These are phyloP conservation scores for Teratosphaeria nubilosa DNA, from an alignment of 2,329 filamentous ascomycete genomes.

Conservation along the genomic window DNA sequence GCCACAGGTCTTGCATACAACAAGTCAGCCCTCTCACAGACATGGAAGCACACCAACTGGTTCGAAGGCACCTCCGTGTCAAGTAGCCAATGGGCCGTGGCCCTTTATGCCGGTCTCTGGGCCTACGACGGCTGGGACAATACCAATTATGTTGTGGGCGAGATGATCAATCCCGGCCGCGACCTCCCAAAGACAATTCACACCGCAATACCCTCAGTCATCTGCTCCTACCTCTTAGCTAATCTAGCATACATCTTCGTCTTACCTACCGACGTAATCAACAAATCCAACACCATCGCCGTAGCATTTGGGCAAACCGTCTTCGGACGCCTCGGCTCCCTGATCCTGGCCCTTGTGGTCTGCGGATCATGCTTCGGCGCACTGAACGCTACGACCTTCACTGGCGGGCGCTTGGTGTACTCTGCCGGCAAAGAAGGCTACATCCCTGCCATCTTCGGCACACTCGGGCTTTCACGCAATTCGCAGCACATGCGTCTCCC, in stretches of 20 bases:
- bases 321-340: slow-evolving; percentile 71
- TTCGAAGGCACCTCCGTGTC: slow-evolving; percentile 76
- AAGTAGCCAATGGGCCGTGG: slow-evolving; percentile 81
- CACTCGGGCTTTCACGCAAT: slow-evolving; percentile 56
- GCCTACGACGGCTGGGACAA: slow-evolving; percentile 99
- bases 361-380: slow-evolving; percentile 88
- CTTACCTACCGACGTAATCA: slow-evolving; percentile 68
- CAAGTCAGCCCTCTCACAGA: slow-evolving; percentile 50
- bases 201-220: slow-evolving; percentile 90
- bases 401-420: slow-evolving; percentile 82
- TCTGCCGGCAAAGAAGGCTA: slow-evolving; percentile 93
- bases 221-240: slow-evolving; percentile 78
- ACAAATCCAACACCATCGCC: slow-evolving; percentile 86
- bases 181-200: slow-evolving; percentile 93
- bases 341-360: slow-evolving; percentile 81
- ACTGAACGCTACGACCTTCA: slow-evolving; percentile 90
- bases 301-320: slow-evolving; percentile 87
- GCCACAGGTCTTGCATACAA: slow-evolving; percentile 71
- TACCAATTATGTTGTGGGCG: slow-evolving; percentile 94
- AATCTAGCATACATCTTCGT: slow-evolving; percentile 94
- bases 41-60: slow-evolving; percentile 77
- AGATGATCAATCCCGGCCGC: slow-evolving; percentile 82
- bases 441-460: slow-evolving; percentile 72
- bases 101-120: slow-evolving; percentile 91
- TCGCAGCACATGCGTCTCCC: slow-evolving; percentile 25